Evolutionary conservation across 108 stramenopile species (phyloP).

Genomic region (Cylindrotheca fusiformis): DNA sequence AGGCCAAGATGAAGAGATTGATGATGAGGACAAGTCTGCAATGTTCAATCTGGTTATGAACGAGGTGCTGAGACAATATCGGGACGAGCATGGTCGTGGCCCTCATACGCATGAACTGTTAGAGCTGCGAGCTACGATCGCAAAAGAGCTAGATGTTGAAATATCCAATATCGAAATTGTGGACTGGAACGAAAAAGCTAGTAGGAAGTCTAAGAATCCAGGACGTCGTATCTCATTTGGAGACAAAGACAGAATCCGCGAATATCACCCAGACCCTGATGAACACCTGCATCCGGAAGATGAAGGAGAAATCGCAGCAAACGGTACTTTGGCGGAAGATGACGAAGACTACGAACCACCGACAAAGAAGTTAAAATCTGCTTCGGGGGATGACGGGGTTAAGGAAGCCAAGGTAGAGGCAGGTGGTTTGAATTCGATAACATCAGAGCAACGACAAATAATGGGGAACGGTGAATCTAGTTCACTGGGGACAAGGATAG

Average conservation of each 20-base stretch:
- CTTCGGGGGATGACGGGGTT: background rate
- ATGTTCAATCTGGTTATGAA: constrained; percentile 85
- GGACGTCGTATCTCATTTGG: constrained; percentile 22
- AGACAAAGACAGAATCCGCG: constrained; percentile 14
- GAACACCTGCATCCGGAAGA: constrained; percentile 8
- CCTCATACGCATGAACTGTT: constrained; percentile 77
- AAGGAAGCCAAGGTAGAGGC: background rate
- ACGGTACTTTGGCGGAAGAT: background rate
- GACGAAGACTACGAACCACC: constrained; percentile 3
- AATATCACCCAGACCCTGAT: constrained; percentile 24
- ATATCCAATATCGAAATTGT: constrained; percentile 43
- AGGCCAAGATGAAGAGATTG: constrained; percentile 28
- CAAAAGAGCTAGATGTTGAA: constrained; percentile 69
- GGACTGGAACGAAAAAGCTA: constrained; percentile 36
- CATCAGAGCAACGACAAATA: too few relatives aligned
- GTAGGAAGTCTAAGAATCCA: constrained; percentile 11
- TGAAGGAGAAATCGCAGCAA: constrained; percentile 2
- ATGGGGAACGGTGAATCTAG: too few relatives aligned
- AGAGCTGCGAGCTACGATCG: constrained; percentile 70
- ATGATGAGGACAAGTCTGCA: constrained; percentile 62
- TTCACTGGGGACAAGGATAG: too few relatives aligned
- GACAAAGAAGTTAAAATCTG: background rate
- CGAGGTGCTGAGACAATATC: constrained; percentile 71
- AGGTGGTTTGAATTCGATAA: too few relatives aligned
- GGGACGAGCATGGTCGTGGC: constrained; percentile 81